Base-by-base conservation (phyloP, 495 filamentous ascomycete species). In the Xanthoparmelia taractica region DNA sequence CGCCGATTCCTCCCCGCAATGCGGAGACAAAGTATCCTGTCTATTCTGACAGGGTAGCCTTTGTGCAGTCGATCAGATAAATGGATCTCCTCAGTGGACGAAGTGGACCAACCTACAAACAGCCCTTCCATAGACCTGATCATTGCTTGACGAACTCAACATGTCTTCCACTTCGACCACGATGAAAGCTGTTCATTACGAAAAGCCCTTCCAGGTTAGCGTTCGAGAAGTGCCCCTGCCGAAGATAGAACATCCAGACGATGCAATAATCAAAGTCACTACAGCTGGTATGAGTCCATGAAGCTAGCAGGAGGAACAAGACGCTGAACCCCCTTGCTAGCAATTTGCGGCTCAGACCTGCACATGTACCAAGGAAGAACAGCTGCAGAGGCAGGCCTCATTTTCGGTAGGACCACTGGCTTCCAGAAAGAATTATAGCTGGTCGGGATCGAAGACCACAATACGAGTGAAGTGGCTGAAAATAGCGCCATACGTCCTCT, bases 151-250 rank as follows among this genome's bases (percentile, higher is more conserved):
- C 15, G 15, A 7, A 13, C 27, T 50, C 58, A 61, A 55, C 25
- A 68, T 66, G 66, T 63, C 66, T 45, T 60, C 66, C 34, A 52
- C 59, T 8, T 59, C 61, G 29, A 55, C 66, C 65, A 74, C 71
- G 55, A 83, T 82, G 80, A 80, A 82, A 65, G 80, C 80, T n/a
- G 69, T 82, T n/a, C 78, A 79, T 65, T 83, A 82, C 58, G 70
- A 80, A 31, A 80, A 78, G 18, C 78, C 79, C 17, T 81, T 77
- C 73, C 74, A 78, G 70, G 79, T 82, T 56, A 71, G 69, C 13
- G 75, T 83, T 58, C 72, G 77, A 58, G 77, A 83, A 57, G 78
- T 80, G 6, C 73, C 78, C 34, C 68, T 69, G 54, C 82, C 82
- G 0, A 78, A 76, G 63, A 65, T 85, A 47, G 71, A 81, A 63